Evolutionary conservation across 2,329 filamentous ascomycete genomes (phyloP), one percentile per base, ranked within the genome.

Genomic region (Cryphonectria nitschkei): DNA sequence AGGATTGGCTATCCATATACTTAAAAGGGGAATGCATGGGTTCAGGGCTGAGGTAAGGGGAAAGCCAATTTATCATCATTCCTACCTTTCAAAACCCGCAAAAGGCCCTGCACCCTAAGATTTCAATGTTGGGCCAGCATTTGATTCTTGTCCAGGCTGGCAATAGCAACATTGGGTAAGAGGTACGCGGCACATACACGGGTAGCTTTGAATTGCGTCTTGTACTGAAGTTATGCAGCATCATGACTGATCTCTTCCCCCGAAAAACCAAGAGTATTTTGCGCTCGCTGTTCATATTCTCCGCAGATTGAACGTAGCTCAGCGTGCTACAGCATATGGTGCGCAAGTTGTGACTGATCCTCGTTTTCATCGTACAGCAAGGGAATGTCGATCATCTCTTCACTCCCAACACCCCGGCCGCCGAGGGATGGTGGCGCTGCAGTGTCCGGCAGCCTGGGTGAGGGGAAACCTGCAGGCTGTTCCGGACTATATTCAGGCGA

Each of bases 381-480:
- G 52, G 32, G 5, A 37, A 56, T 58, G 26, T 32, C 13, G 54
- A 58, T 58, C 54, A 58, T 34, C 54, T 29, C 54, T 58, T 58
- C 4, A 19, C 16, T 32, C 13, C 14, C 29, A 50, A n/a, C 2
- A n/a, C 22, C 52, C 14, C 26, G 3, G 26, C 2, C 13, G 2
- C 9, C 11, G 52, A n/a, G 11, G 52, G 11, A 56, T 7, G 52
- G 52, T 29, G 26, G 52, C n/a, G 26, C 52, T 32, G 13, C 52
- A 22, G 19, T 50, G 19, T 8, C 52, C 3, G 11, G 50, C 50
- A 2, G 50, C n/a, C n/a, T 11, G 29, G 32, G 34, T 69, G 68
- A 69, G 62, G 68, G 62, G 68, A 66, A 69, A 26, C 63, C 37
- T 69, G 68, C 26, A 64, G 22, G 32, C 22, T 34, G 60, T 39